These are phyloP conservation scores for Oryza punctata DNA, from an alignment of 176 grass and related monocot species.

Conservation along the genomic window DNA sequence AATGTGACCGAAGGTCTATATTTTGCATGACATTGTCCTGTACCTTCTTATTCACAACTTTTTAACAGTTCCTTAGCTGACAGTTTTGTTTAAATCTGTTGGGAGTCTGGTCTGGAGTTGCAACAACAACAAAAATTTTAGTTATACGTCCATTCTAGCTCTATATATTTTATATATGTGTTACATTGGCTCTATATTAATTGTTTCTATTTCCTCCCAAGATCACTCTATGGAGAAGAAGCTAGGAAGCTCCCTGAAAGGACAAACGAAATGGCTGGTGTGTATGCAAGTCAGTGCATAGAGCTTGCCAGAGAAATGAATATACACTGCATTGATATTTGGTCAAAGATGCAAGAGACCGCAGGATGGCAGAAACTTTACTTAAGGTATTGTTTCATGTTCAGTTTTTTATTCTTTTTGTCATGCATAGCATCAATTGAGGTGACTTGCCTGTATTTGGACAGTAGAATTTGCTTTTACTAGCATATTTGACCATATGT, in stretches of 20 bases:
- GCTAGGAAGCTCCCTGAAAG: conserved; percentile 72
- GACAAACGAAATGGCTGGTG: conserved; percentile 82
- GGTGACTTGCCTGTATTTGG: neutral
- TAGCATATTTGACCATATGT: neutral
- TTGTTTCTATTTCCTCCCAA: conserved; percentile 33
- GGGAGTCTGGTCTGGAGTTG: too few relatives aligned
- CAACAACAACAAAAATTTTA: too few relatives aligned
- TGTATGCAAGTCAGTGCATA: conserved; percentile 72
- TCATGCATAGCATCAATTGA: neutral
- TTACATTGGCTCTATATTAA: neutral
- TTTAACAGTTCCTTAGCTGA: neutral
- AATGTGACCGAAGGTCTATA: neutral
- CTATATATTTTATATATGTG: neutral
- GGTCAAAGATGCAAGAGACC: conserved; percentile 79
- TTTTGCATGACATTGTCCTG: neutral
- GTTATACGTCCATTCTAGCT: neutral
- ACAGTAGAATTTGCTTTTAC: neutral
- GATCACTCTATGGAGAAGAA: conserved; percentile 66
- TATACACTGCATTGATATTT: conserved; percentile 69
- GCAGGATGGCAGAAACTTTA: conserved; percentile 69
- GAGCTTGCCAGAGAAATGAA: conserved; percentile 76
- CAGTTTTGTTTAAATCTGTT: neutral
- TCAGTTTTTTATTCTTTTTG: neutral
- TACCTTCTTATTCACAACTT: neutral
- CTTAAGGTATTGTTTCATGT: conserved; percentile 60